These are phyloP conservation scores for Skeletonema marinoi DNA, from an alignment of 108 stramenopile species.

Conservation along the genomic window DNA sequence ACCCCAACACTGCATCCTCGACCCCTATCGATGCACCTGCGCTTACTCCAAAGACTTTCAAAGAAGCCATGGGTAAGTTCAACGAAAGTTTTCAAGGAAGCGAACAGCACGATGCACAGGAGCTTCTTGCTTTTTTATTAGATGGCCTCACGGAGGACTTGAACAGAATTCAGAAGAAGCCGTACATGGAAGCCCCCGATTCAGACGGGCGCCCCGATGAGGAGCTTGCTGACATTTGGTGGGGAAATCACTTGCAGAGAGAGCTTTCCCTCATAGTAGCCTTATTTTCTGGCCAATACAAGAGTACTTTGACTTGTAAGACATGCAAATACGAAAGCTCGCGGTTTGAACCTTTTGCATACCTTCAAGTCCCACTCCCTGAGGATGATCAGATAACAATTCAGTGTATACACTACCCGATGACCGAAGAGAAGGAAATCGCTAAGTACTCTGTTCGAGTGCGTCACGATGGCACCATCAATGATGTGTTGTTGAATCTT, in stretches of 20 bases:
- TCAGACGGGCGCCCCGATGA: conserved; percentile 92
- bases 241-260: conserved; percentile 93
- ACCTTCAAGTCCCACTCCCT: conserved; percentile 92
- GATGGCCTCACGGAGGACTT: conserved; percentile 96
- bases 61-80: conserved; percentile 88
- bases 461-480: conserved; percentile 71
- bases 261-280: conserved; percentile 95
- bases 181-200: conserved; percentile 94
- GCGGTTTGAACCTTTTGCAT: conserved; percentile 96
- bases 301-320: conserved; percentile 92
- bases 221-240: conserved; percentile 97
- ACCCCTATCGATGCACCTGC: conserved; percentile 74
- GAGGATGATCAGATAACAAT: conserved; percentile 86
- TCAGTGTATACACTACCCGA: conserved; percentile 69
- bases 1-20: conserved; percentile 61
- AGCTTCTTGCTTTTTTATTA: conserved; percentile 89
- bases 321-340: conserved; percentile 94
- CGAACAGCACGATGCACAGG: conserved; percentile 99
- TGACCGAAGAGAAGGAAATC: conserved; percentile 41
- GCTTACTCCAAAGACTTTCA: conserved; percentile 92
- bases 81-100: conserved; percentile 93
- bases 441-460: conserved; percentile 84
- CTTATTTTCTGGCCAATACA: conserved; percentile 95
- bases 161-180: conserved; percentile 95
- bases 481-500: conserved; percentile 73